Evolutionary conservation across 164 flowering plant species (phyloP), one percentile per base, ranked within the genome.

Genomic region (Tetracentron sinense): DNA sequence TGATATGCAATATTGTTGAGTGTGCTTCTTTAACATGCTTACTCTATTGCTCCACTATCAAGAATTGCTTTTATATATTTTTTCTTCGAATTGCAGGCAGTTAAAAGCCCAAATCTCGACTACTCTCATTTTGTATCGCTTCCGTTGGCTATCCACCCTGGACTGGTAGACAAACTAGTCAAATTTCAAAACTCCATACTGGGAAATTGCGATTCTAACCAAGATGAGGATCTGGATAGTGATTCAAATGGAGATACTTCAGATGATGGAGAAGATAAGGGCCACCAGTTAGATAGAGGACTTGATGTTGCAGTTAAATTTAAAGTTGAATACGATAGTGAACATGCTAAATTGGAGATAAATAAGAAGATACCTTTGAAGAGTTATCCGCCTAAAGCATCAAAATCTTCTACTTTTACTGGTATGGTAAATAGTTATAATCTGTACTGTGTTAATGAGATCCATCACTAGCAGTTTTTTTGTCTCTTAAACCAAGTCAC

Each of bases 111-210:
- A 58, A 75, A 49, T 61, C 82, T 94, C 21, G 88, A 87, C 58
- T 94, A 86, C 67, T 83, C 97, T 33, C 98, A 94, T 79, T 94
- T 94, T 63, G 70, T 94, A 60, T 91, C 97, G 30, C 93, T 94
- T 68, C 99, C 99, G 3, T 77, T 94, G 83, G 97, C 97, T 53
- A 80, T 89, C 67, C 80, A 94, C 76, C 85, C 93, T 59, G 89
- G 71, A 73, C 75, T 94, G 71, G 96, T 94, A 31, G 87, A 84
- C 53, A 91, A 88, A 84, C 93, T 91, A 28, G 53, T 75, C 72
- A 69, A 61, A 42, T 94, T 94, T 74, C 99, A 91, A 78, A 85
- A 81, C 68, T 67, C 84, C 44, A 74, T 91, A 54, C 66, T 94
- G 70, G 85, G 83, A 65, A 69, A 6, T 69, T 51, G 50, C 51